These are phyloP conservation scores for Ascochyta fabae DNA, from an alignment of 2,329 filamentous ascomycete genomes.

Conservation along the genomic window DNA sequence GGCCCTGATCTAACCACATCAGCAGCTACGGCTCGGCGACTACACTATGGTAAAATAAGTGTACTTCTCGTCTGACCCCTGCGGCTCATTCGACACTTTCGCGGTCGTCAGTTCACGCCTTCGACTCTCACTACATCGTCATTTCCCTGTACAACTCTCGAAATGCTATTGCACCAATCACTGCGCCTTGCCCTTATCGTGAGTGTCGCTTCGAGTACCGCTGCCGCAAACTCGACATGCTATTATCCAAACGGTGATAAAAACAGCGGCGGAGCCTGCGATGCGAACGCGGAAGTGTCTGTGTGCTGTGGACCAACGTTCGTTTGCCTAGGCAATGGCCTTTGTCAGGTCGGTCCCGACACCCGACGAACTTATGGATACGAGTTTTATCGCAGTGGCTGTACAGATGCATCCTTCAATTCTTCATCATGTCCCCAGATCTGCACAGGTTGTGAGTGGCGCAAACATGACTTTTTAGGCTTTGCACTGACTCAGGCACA, in stretches of 20 bases:
- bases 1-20: slow-evolving; percentile 4
- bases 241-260: slow-evolving; percentile 28
- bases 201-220: background rate
- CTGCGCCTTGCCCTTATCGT: background rate
- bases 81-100: background rate
- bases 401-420: slow-evolving; percentile 29
- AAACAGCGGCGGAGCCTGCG: slow-evolving; percentile 24
- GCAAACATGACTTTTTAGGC: background rate
- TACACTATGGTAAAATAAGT: slow-evolving; percentile 3
- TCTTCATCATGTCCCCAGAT: slow-evolving; percentile 28
- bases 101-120: slow-evolving; percentile 5
- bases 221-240: slow-evolving; percentile 22
- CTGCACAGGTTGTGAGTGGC: slow-evolving; percentile 26
- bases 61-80: slow-evolving; percentile 4
- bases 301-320: slow-evolving; percentile 33
- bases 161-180: background rate
- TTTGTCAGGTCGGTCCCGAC: slow-evolving; percentile 28
- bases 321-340: slow-evolving; percentile 29
- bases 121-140: background rate
- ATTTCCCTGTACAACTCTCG: background rate
- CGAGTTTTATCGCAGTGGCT: slow-evolving; percentile 28
- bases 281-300: slow-evolving; percentile 23
- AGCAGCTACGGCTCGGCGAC: slow-evolving; percentile 9
- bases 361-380: slow-evolving; percentile 20
- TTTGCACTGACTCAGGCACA: slow-evolving; percentile 11